phyloP scores from a whole-genome alignment of 306 rosid species.

The Lupinus albus region DNA sequence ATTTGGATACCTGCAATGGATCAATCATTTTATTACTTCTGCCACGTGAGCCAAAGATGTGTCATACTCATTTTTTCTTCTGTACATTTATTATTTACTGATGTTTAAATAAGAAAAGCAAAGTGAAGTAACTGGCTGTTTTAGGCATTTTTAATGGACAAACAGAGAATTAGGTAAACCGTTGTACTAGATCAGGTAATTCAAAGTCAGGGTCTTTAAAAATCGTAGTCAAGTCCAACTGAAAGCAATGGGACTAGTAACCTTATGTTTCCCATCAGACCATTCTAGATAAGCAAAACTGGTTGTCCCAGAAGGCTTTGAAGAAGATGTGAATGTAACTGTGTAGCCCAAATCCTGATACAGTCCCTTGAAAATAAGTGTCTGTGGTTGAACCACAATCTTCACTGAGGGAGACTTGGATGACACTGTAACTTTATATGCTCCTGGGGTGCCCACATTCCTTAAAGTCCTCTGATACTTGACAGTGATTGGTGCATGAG shows the following conservation, averaged over 20 bases:
- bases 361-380: slow-evolving; percentile 53
- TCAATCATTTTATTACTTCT: not conserved
- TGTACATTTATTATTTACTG: slow-evolving; percentile 42
- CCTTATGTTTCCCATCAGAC: slow-evolving; percentile 83
- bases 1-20: not conserved
- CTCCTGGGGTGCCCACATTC: slow-evolving; percentile 68
- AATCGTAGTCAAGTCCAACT: slow-evolving; percentile 61
- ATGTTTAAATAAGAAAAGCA: slow-evolving; percentile 20
- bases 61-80: slow-evolving; percentile 28
- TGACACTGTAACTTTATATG: slow-evolving; percentile 59
- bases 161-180: slow-evolving; percentile 26
- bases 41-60: not conserved
- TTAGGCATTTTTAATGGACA: slow-evolving; percentile 33
- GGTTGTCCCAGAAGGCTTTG: slow-evolving; percentile 64
- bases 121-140: slow-evolving; percentile 26
- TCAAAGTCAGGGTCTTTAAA: slow-evolving; percentile 33
- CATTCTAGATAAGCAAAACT: slow-evolving; percentile 74
- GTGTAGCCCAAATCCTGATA: slow-evolving; percentile 69
- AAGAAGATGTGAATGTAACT: slow-evolving; percentile 59
- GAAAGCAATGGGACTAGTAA: slow-evolving; percentile 79
- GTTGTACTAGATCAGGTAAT: slow-evolving; percentile 14
- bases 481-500: slow-evolving; percentile 46
- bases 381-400: slow-evolving; percentile 67
- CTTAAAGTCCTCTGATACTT: slow-evolving; percentile 69
- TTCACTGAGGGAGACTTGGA: slow-evolving; percentile 57